phyloP scores from a whole-genome alignment of 2,329 filamentous ascomycete genomes.

The Trichoderma simmonsii region DNA sequence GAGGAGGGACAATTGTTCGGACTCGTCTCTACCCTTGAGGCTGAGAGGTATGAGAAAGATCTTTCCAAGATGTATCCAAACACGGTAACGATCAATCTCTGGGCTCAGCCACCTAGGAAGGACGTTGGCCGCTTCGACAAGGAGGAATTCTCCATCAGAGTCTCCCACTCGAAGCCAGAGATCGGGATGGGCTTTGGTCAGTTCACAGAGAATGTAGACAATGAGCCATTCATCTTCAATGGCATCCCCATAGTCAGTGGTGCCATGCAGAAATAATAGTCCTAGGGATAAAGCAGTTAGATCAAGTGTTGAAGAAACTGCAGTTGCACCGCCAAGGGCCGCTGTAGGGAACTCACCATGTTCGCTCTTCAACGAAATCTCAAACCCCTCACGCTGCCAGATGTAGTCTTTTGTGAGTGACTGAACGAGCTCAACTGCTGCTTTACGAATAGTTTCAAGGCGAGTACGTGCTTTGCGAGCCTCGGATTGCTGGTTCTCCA shows the following conservation, averaged over 20 bases:
- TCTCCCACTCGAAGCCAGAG: constrained; percentile 83
- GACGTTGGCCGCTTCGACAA: constrained; percentile 87
- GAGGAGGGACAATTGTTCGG: constrained; percentile 50
- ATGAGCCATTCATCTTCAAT: constrained; percentile 98
- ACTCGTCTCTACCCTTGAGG: constrained; percentile 28
- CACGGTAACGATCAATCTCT: constrained; percentile 79
- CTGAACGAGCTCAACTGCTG: constrained; percentile 60
- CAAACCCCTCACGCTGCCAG: constrained; percentile 86
- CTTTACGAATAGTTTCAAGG: constrained; percentile 70
- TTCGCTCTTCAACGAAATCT: constrained; percentile 60
- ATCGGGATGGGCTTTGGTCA: constrained; percentile 68
- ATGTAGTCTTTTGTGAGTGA: constrained; percentile 79
- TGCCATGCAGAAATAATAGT: constrained; percentile 65
- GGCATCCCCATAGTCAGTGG: constrained; percentile 87
- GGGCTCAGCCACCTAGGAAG: constrained; percentile 89
- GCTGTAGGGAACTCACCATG: constrained; percentile 44
- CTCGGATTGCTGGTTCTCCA: constrained; percentile 51
- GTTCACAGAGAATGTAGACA: constrained; percentile 80
- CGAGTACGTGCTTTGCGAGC: constrained; percentile 57
- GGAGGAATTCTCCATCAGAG: constrained; percentile 89
- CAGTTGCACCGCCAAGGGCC: background rate
- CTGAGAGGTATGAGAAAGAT: constrained; percentile 67
- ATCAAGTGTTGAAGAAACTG: background rate
- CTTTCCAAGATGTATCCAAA: constrained; percentile 81
- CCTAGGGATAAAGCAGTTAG: constrained; percentile 33